phyloP scores from a whole-genome alignment of 139 green algal species.

The Coelastrella sp. region DNA sequence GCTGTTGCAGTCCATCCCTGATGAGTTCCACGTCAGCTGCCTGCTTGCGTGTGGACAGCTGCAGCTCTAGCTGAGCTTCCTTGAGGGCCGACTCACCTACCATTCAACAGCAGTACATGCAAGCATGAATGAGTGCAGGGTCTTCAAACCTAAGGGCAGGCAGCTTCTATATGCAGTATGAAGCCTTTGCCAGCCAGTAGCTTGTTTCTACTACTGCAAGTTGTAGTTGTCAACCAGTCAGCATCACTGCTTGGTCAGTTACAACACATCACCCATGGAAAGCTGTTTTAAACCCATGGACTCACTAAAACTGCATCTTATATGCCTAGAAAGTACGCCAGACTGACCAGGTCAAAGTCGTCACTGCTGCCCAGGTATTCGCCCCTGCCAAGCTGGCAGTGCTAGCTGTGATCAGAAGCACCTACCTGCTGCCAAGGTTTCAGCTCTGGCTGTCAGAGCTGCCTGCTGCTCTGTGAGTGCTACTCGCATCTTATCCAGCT shows the following conservation, averaged over 20 bases:
- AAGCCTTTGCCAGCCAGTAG: neutral
- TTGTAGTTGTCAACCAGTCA: neutral
- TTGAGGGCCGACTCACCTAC: constrained; percentile 21
- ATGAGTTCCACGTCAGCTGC: neutral
- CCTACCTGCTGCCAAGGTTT: constrained; percentile 25
- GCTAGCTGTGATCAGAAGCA: neutral
- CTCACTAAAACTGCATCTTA: neutral
- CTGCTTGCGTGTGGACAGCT: constrained; percentile 25
- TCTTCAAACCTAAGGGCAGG: too few relatives aligned
- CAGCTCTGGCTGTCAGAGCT: neutral
- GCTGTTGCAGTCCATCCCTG: neutral
- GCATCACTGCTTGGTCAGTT: neutral
- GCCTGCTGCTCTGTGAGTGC: constrained; percentile 12
- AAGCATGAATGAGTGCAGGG: neutral
- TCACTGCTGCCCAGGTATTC: neutral
- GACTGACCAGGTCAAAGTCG: too few relatives aligned
- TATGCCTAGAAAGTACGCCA: neutral
- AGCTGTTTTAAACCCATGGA: too few relatives aligned
- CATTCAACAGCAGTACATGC: neutral
- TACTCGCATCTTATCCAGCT: neutral
- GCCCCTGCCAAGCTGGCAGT: neutral
- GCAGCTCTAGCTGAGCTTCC: constrained; percentile 44
- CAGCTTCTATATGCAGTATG: neutral
- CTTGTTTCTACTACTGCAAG: too few relatives aligned
- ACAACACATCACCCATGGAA: too few relatives aligned